phyloP scores from a whole-genome alignment of 2,329 filamentous ascomycete genomes.

The Diaporthe aspalathi region DNA sequence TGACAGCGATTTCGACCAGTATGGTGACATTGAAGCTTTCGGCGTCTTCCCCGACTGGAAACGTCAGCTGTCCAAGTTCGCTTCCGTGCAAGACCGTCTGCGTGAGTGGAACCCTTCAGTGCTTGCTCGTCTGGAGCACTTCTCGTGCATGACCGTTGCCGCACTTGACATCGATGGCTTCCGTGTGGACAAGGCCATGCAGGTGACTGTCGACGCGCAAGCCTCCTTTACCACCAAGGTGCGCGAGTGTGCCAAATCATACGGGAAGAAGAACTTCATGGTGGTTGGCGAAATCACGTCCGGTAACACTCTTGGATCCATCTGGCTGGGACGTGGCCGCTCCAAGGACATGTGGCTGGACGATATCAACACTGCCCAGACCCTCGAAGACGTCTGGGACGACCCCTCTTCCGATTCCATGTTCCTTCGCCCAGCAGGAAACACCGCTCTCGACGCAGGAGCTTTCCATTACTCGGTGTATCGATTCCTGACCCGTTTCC shows the following conservation, averaged over 20 bases:
- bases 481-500: conserved; percentile 47
- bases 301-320: conserved; percentile 68
- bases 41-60: conserved; percentile 72
- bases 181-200: conserved; percentile 73
- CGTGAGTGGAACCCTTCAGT: conserved; percentile 72
- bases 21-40: conserved; percentile 71
- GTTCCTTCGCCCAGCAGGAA: conserved; percentile 69
- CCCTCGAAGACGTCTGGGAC: conserved; percentile 36
- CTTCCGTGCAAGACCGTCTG: conserved; percentile 73
- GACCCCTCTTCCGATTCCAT: conserved; percentile 36
- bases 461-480: conserved; percentile 55
- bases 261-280: conserved; percentile 73
- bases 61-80: conserved; percentile 73
- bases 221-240: conserved; percentile 67
- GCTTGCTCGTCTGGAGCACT: conserved; percentile 65
- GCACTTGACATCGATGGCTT: conserved; percentile 74
- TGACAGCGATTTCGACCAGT: conserved; percentile 71
- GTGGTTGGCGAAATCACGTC: conserved; percentile 72
- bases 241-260: conserved; percentile 63
- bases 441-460: conserved; percentile 57
- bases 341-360: conserved; percentile 48
- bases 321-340: conserved; percentile 71
- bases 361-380: conserved; percentile 38
- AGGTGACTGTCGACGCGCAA: conserved; percentile 68
- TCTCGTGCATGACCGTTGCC: conserved; percentile 71